Evolutionary conservation across 1,284 basidiomycete genomes (phyloP).

Genomic region (Cryptococcus jaspeensis): DNA sequence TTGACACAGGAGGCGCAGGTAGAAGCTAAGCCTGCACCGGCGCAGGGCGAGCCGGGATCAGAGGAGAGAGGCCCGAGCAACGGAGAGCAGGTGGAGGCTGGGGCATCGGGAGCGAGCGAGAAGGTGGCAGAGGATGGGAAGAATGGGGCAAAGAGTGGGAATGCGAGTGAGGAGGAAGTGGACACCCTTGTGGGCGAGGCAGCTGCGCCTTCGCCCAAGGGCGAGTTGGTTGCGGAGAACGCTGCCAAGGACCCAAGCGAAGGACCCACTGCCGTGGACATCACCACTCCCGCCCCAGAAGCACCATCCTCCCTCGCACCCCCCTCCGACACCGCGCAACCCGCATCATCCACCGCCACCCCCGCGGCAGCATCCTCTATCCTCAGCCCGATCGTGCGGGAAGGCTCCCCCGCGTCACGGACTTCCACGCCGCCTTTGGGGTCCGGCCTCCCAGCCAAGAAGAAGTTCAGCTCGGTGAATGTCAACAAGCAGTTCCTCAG

Average conservation of each 20-base stretch:
- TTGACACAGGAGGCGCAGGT: not conserved
- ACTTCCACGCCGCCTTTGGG: conserved; percentile 45
- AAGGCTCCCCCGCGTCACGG: conserved; percentile 39
- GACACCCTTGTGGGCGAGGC: conserved; percentile 15
- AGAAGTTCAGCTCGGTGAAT: conserved; percentile 78
- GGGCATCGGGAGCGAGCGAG: not conserved
- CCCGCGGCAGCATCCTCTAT: conserved; percentile 1
- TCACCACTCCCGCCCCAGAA: conserved; percentile 2
- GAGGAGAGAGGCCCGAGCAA: not conserved
- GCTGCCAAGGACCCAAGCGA: too few species aligned
- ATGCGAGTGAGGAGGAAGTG: conserved; percentile 23
- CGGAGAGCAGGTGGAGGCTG: conserved; percentile 2
- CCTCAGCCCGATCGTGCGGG: conserved; percentile 15
- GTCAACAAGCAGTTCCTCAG: conserved; percentile 93
- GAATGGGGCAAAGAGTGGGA: not conserved
- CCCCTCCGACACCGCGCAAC: not conserved
- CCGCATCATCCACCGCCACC: not conserved
- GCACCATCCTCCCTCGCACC: not conserved
- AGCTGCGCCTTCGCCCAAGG: conserved; percentile 5
- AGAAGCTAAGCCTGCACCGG: not conserved
- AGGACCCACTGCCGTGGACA: conserved; percentile 4
- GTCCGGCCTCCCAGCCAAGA: conserved; percentile 54
- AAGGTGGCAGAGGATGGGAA: not conserved
- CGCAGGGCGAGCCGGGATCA: not conserved
- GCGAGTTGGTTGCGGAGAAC: not conserved